Base-by-base conservation (phyloP, 352 stramenopile species). In the Phytopythium chamaehyphon region DNA sequence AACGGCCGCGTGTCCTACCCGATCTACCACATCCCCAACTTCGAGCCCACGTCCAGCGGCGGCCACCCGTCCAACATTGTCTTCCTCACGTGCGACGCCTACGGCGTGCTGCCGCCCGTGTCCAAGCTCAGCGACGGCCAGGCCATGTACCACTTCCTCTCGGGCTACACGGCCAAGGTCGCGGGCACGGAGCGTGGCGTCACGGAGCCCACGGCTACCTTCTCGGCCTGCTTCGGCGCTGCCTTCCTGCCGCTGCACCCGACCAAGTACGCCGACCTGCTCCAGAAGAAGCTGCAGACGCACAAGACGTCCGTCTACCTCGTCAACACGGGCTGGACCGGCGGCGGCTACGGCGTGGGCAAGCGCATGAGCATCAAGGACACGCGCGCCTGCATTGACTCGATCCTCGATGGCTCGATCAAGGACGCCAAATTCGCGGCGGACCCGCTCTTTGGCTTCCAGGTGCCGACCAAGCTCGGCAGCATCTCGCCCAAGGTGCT, bases 131-230 rank as follows among this genome's bases (percentile, higher is more conserved):
- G 66, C 56, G 64, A 83, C 45, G 93, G 86, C 18, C 96, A 99
- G 79, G 96, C 96, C 54, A 98, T 98, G 91, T 99, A 99, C 73
- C 96, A 99, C 70, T 99, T 99, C 73, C 77, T 99, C 39, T 98
- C 84, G 38, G 96, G 96, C 43, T 99, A 99, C 79, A 99, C 97
- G 19, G 96, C 96, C 52, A 99, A 99, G 77, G 96, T 99, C 55
- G 97, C 97, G 28, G 97, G 97, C 56, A 99, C 97, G 26, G 97
- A 99, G 73, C 86, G 96, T 55, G 97, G 97, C 44, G 83, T 99
- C 44, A 98, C 83, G 36, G 95, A 99, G 68, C 97, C 96, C 18
- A 84, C 75, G 46, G 86, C 97, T 16, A 99, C 92, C 33, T 99
- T 99, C 75, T 97, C 76, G 49, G 86, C 96, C 14, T 98, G 97